These are phyloP conservation scores for Musa itinerans DNA, from an alignment of 176 grass and related monocot genomes.

Conservation along the genomic window DNA sequence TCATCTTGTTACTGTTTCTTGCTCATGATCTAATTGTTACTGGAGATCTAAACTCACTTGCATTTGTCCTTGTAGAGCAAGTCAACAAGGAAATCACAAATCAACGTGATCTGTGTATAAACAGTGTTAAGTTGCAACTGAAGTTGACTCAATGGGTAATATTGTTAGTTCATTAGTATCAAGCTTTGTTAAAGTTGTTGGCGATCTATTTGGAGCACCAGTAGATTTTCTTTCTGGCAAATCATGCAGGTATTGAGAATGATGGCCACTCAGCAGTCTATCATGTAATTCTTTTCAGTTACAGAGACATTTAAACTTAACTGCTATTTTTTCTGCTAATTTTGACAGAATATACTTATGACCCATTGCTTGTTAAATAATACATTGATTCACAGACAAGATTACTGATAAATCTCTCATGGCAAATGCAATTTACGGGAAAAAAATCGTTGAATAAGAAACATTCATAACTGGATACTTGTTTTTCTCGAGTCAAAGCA, in stretches of 20 bases:
- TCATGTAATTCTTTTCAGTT: background rate
- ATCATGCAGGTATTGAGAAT: conserved; percentile 32
- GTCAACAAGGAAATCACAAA: background rate
- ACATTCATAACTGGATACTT: background rate
- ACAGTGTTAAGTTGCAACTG: background rate
- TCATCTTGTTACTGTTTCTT: no score
- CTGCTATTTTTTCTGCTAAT: background rate
- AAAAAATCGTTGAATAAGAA: background rate
- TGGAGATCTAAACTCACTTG: no score
- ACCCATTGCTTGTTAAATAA: background rate
- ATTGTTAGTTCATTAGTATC: conserved; percentile 32
- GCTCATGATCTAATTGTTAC: no score
- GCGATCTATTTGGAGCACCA: conserved; percentile 35
- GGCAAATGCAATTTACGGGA: background rate
- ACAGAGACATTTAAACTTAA: background rate
- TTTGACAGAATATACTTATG: background rate
- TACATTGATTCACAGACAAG: background rate
- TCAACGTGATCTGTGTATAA: background rate
- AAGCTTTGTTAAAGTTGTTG: conserved; percentile 30
- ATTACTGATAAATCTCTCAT: background rate
- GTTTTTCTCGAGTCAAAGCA: background rate
- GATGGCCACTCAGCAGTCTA: background rate
- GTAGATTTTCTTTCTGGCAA: conserved; percentile 58
- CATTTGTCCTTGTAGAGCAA: no score
- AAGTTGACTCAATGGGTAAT: conserved; percentile 33